Conservation (phyloP, 2,329 filamentous ascomycete genomes). For the Pyricularia pennisetigena region DNA sequence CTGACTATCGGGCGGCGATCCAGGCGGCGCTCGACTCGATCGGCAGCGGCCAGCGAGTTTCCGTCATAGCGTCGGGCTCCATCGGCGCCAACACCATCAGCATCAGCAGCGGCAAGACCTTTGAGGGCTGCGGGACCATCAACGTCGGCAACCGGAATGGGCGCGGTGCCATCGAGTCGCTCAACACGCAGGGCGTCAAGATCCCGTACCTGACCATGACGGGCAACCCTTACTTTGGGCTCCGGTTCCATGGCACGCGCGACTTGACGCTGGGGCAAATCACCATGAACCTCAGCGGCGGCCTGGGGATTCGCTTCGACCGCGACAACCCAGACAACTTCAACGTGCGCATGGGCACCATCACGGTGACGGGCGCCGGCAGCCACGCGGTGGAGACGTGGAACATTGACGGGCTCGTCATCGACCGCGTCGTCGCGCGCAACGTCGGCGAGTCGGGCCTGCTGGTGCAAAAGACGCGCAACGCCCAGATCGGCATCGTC, state of each 20-base stretch:
- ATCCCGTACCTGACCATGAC: conserved; percentile 49
- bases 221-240: conserved; percentile 45
- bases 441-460: conserved; percentile 46
- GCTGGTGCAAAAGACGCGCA: conserved; percentile 42
- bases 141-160: conserved; percentile 29
- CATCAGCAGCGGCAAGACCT: conserved; percentile 41
- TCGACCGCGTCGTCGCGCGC: conserved; percentile 40
- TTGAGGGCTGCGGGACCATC: conserved; percentile 50
- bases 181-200: conserved; percentile 32
- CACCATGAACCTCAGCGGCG: conserved; percentile 42
- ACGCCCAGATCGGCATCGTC: conserved; percentile 41
- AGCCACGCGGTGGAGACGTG: conserved; percentile 49
- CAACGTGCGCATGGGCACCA: conserved; percentile 42
- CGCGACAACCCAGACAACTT: conserved; percentile 40
- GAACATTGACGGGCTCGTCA: conserved; percentile 45
- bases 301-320: conserved; percentile 47
- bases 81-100: conserved; percentile 43
- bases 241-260: conserved; percentile 42
- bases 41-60: conserved; percentile 38
- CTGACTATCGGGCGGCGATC: conserved; percentile 43
- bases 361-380: conserved; percentile 40
- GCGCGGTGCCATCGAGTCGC: conserved; percentile 43
- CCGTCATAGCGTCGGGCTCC: conserved; percentile 43
- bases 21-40: conserved; percentile 43
- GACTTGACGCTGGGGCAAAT: conserved; percentile 39